phyloP scores from a whole-genome alignment of 768 basidiomycete genomes.

The Leccinum barrowsii region DNA sequence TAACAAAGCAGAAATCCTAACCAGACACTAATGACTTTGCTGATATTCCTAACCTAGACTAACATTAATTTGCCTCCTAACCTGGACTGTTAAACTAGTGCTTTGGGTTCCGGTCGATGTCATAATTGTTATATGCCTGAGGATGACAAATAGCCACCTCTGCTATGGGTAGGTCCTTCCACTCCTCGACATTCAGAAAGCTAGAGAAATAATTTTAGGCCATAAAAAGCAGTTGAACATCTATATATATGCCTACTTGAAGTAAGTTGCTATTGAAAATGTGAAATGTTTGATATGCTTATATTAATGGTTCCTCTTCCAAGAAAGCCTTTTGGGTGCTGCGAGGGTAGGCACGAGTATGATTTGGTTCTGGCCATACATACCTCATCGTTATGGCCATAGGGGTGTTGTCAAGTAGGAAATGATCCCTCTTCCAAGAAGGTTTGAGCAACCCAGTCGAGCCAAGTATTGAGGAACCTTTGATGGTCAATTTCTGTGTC shows the following conservation, averaged over 20 bases:
- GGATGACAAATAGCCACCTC: too few species aligned
- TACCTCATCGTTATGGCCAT: slow-evolving; percentile 4
- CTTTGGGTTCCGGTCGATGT: too few species aligned
- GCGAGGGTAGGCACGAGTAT: neutral
- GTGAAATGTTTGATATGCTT: neutral
- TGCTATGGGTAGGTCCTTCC: too few species aligned
- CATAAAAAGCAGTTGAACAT: too few species aligned
- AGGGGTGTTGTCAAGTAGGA: neutral
- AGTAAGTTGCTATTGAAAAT: neutral
- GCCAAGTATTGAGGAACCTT: neutral
- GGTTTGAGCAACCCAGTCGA: neutral
- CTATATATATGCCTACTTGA: neutral
- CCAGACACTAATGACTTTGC: too few species aligned
- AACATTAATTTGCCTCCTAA: too few species aligned
- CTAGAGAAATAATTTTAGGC: too few species aligned
- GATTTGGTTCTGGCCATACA: slow-evolving; percentile 8
- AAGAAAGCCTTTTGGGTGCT: neutral
- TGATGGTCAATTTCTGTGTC: neutral
- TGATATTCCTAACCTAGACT: too few species aligned
- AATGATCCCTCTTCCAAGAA: neutral
- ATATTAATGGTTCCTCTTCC: neutral
- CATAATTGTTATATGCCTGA: too few species aligned
- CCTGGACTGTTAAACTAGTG: too few species aligned
- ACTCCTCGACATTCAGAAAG: too few species aligned
- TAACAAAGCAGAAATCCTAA: too few species aligned